Conservation (phyloP, 441 rosid species). For the Brassica balearica region DNA sequence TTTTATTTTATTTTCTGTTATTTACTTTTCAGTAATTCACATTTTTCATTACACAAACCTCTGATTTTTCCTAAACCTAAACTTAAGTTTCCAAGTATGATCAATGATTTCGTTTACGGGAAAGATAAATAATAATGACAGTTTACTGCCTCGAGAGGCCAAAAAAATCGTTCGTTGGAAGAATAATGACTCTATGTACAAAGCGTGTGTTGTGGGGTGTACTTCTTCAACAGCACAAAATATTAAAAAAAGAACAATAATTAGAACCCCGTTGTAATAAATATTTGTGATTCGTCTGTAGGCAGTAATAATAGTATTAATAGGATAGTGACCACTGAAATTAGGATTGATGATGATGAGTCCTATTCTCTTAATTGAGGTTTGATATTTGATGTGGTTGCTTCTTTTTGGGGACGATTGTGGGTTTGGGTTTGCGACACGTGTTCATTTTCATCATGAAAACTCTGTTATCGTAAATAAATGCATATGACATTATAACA, state of each 20-base stretch:
- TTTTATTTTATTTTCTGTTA: conserved; percentile 13
- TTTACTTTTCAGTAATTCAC: conserved; percentile 19
- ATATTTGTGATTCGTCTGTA: conserved; percentile 31
- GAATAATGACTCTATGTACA: conserved; percentile 47
- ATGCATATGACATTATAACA: conserved; percentile 4
- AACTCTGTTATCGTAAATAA: conserved; percentile 28
- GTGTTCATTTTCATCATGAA: conserved; percentile 43
- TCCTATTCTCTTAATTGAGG: conserved; percentile 31
- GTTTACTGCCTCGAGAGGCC: conserved; percentile 31
- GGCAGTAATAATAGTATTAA: conserved; percentile 37
- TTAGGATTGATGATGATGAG: conserved; percentile 50
- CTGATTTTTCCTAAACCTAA: conserved; percentile 22
- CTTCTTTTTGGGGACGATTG: conserved; percentile 28
- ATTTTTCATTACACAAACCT: conserved; percentile 10
- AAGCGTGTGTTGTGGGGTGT: conserved; percentile 57
- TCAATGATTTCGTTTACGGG: conserved; percentile 40
- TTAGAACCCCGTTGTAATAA: conserved; percentile 25
- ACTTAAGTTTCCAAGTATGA: conserved; percentile 28
- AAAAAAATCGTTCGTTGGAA: conserved; percentile 42
- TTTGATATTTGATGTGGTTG: conserved; percentile 41
- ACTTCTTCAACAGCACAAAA: conserved; percentile 34
- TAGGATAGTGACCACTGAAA: conserved; percentile 49
- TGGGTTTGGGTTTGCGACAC: conserved; percentile 46
- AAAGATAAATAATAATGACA: conserved; percentile 42
- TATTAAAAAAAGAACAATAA: background rate